Evolutionary conservation across 108 stramenopile species (phyloP), one percentile per base, ranked within the genome.

Genomic region (Cyclotella cryptica): DNA sequence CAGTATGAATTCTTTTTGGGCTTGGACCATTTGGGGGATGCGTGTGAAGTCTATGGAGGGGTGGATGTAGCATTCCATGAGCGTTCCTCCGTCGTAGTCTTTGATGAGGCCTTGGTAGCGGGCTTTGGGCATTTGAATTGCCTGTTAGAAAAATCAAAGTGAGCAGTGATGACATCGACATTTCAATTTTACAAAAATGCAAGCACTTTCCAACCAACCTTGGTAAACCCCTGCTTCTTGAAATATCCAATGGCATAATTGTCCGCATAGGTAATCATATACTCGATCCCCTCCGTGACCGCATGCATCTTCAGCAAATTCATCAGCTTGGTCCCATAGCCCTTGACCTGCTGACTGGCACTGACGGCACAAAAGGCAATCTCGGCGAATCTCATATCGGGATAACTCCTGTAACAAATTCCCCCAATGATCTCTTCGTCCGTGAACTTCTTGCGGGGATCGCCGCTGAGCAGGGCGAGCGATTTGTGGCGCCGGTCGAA

Each of bases 31-130:
- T 75, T 96, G 88, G 7, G 92, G 90, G 26, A 97, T 78, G n/a
- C 88, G 76, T 10, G 94, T 93, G 77, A 88, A 98, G 64, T 96
- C 92, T 71, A 98, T 91, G 44, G 91, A 88, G 13, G 97, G 97
- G 80, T 98, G 98, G 12, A 99, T 88, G 81, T 98, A 97, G 84
- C 99, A 99, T 87, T 99, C 97, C 99, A 99, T 99, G 68, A 98
- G 89, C 4, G 97, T 98, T 15, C 97, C 99, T 28, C 98, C 98
- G 66, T 99, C 99, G 77, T 99, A 99, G 71, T 99, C 98, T 79
- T 99, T 99, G 77, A 99, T 98, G 54, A 98, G 94, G 5, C 96
- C 97, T 14, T 87, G 85, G 80, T 96, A 97, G 10, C 94, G 85
- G 44, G 86, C 86, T 54, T 90, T 94, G 40, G 92, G 90, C 95